Percentiles rank a stretch among this genome's conserved stretches.
Conservation (phyloP, 169 alveolate species). For the Prorocentrum cordatum region DNA sequence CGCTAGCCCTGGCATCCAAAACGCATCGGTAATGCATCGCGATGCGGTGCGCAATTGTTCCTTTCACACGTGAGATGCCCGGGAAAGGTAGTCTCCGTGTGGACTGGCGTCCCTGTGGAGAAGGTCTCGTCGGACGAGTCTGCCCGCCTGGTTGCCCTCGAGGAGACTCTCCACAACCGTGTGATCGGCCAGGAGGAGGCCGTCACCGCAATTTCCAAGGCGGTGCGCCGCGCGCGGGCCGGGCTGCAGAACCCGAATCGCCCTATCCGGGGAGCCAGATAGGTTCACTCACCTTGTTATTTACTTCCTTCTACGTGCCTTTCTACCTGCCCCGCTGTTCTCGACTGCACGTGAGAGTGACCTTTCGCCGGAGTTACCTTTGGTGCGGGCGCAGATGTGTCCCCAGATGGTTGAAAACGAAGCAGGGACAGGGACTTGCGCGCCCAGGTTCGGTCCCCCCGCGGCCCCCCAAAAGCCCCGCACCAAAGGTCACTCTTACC, state of each 20-base stretch:
- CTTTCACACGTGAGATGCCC: too few relatives aligned
- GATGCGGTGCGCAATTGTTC: too few relatives aligned
- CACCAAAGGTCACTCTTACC: too few relatives aligned
- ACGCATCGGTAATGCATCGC: too few relatives aligned
- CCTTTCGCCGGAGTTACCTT: not conserved
- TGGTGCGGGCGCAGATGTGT: not conserved
- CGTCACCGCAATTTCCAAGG: constrained; percentile 68
- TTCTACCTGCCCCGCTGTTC: not conserved
- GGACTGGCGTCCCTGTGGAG: constrained; percentile 84
- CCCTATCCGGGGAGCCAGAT: constrained; percentile 74
- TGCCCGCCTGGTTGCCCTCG: constrained; percentile 78
- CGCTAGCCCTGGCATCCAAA: too few relatives aligned
- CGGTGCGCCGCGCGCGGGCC: constrained; percentile 85
- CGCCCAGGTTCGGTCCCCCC: not conserved
- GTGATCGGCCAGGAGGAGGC: constrained; percentile 76
- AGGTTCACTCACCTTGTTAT: not conserved
- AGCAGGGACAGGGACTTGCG: not conserved
- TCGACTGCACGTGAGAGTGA: not conserved
- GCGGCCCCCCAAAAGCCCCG: too few relatives aligned
- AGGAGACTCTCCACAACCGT: constrained; percentile 72
- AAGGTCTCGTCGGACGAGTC: constrained; percentile 79
- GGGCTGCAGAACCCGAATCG: constrained; percentile 85
- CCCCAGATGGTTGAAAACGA: not conserved
- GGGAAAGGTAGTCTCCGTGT: constrained; percentile 80
- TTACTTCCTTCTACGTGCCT: not conserved